These are phyloP conservation scores for Xylaria sp. DNA, from an alignment of 2,329 filamentous ascomycete species.

Conservation along the genomic window DNA sequence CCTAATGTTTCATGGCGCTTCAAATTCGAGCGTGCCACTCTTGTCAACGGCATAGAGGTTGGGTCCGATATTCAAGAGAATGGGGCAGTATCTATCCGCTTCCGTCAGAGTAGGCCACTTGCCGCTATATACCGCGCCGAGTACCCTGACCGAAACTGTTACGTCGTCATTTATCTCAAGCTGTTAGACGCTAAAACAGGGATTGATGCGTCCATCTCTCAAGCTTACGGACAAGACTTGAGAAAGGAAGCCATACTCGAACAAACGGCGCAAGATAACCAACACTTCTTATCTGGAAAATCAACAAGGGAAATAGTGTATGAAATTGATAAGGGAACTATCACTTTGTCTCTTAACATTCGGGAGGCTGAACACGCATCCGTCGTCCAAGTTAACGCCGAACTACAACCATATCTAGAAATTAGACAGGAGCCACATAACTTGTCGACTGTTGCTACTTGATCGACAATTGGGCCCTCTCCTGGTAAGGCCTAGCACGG, in stretches of 20 bases:
- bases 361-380: constrained; percentile 25
- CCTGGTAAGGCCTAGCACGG: background rate
- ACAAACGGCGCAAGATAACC: background rate
- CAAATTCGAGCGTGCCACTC: constrained; percentile 2
- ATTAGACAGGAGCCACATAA: background rate
- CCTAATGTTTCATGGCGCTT: background rate
- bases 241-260: constrained; percentile 1
- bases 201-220: constrained; percentile 7
- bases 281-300: background rate
- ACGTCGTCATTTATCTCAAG: constrained; percentile 7
- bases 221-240: background rate
- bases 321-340: background rate
- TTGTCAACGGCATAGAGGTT: background rate
- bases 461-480: no score
- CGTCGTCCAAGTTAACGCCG: background rate
- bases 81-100: constrained; percentile 16
- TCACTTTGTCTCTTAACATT: constrained; percentile 6
- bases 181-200: background rate
- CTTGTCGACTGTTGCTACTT: background rate
- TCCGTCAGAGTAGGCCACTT: background rate
- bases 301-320: background rate
- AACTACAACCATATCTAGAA: background rate
- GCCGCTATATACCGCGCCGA: constrained; percentile 10
- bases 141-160: background rate
- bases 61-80: constrained; percentile 17